Conservation (phyloP, 2,329 filamentous ascomycete species). For the Pseudogymnoascus sp. region DNA sequence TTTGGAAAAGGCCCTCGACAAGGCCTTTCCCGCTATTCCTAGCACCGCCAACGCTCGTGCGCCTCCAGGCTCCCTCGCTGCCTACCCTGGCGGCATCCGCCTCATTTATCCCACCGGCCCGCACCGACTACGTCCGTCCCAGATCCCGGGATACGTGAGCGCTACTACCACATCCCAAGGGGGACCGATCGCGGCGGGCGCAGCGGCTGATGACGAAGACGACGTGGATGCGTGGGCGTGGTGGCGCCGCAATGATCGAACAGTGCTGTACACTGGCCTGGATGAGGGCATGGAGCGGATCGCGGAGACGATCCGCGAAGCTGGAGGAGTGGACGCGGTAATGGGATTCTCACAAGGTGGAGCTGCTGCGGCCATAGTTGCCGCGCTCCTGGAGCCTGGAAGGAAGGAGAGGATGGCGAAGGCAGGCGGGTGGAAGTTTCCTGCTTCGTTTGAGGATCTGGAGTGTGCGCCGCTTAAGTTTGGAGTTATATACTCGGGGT, state of each 20-base stretch:
- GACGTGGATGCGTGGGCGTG: constrained; percentile 68
- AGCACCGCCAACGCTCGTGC: constrained; percentile 45
- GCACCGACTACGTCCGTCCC: constrained; percentile 50
- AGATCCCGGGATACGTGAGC: constrained; percentile 61
- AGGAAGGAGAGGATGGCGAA: constrained; percentile 39
- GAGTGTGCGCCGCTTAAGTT: constrained; percentile 53
- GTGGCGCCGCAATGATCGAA: constrained; percentile 65
- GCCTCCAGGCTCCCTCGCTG: constrained; percentile 37
- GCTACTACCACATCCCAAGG: background rate
- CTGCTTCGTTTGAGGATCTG: constrained; percentile 37
- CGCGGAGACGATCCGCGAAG: constrained; percentile 51
- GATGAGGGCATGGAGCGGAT: constrained; percentile 59
- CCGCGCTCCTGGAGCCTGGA: constrained; percentile 58
- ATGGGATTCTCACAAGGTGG: constrained; percentile 79
- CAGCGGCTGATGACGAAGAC: constrained; percentile 38
- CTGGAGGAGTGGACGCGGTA: constrained; percentile 67
- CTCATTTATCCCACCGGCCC: constrained; percentile 65
- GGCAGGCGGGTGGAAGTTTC: constrained; percentile 42
- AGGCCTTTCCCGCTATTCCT: constrained; percentile 57
- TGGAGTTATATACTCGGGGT: constrained; percentile 69
- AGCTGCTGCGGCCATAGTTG: constrained; percentile 62
- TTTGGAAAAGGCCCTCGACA: constrained; percentile 70
- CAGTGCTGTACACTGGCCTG: constrained; percentile 58
- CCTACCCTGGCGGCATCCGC: constrained; percentile 37
- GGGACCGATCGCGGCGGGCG: constrained; percentile 31